Evolutionary conservation across 202 grass and related monocot genomes (phyloP).

Genomic region (Digitaria exilis): DNA sequence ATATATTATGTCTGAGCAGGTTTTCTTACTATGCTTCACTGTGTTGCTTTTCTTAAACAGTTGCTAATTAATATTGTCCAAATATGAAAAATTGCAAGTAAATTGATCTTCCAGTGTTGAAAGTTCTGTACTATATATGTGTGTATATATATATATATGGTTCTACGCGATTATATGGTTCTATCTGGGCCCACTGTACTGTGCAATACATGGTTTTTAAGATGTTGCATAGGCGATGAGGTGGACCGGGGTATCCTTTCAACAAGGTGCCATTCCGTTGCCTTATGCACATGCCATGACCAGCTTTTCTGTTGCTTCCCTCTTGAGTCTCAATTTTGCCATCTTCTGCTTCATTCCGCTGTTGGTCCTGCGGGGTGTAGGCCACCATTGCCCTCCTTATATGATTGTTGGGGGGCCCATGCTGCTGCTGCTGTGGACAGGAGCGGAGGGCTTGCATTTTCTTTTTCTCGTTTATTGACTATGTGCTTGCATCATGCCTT

Average conservation of each 20-base stretch:
- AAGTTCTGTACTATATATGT: slow-evolving; percentile 2
- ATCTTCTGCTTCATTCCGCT: not conserved
- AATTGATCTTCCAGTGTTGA: slow-evolving; percentile 11
- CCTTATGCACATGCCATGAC: not conserved
- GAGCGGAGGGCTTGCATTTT: not conserved
- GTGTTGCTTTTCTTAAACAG: slow-evolving; percentile 8
- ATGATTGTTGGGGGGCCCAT: not conserved
- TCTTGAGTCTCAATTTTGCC: not conserved
- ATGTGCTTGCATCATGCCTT: not conserved
- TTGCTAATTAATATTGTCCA: slow-evolving; percentile 4
- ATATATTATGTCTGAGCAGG: slow-evolving; percentile 93
- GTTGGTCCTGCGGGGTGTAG: not conserved
- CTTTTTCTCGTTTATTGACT: not conserved
- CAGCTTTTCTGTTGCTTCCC: not conserved
- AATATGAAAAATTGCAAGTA: slow-evolving; percentile 18
- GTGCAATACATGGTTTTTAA: not conserved
- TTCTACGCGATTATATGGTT: not conserved
- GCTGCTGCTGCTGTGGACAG: not conserved
- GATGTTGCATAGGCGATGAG: not conserved
- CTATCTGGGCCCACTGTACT: not conserved
- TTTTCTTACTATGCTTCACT: slow-evolving; percentile 28
- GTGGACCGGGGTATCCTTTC: not conserved
- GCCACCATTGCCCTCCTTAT: not conserved
- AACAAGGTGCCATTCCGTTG: not conserved
- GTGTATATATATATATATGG: too few relatives aligned